Base-by-base conservation (phyloP, 176 grass and related monocot species). In the Puccinellia tenuiflora region DNA sequence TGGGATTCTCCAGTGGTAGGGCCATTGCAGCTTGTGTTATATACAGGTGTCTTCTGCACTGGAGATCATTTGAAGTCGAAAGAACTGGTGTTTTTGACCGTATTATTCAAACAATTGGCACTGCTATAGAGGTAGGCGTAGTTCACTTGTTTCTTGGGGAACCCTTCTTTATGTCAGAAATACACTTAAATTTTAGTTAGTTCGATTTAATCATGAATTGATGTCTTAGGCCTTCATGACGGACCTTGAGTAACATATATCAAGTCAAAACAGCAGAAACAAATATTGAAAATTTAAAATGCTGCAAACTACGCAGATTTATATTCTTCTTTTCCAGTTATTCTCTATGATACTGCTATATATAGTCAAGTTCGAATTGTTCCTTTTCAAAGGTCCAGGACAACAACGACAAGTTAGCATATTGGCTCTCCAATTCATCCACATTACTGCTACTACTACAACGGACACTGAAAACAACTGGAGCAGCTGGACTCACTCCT, bases 41-140 rank as follows among this genome's bases (percentile, higher is more conserved):
- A 84, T 99, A 96, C 79, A 96, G 82, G 85, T 96, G 97, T 76
- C 93, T 99, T 86, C 92, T 94, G 79, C 93, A 99, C 60, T 99
- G 97, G 97, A 95, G 97, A 93, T 96, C 97, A 85, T 99, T 99
- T 79, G 97, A 99, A 88, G 97, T 99, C 83, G 97, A 99, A 81
- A 94, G 93, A 76, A 99, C 97, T 64, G 91, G 87, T 87, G 87
- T 94, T 84, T 99, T 99, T 8, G 97, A 99, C 50, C 97, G 90
- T 31, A 88, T 99, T 83, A 96, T 96, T 73, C 97, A 99, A 92
- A 90, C 89, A 73, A 96, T 99, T 48, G 89, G 97, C 75, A 90
- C 93, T 87, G 90, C 85, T 29, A 94, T 99, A 75, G 97, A 99
- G 91, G 97, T 93, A 93, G 57, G 25, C 10, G 18, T 72, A 83